Base-by-base conservation (phyloP, 768 basidiomycete genomes). In the Plicaturopsis crispa region DNA sequence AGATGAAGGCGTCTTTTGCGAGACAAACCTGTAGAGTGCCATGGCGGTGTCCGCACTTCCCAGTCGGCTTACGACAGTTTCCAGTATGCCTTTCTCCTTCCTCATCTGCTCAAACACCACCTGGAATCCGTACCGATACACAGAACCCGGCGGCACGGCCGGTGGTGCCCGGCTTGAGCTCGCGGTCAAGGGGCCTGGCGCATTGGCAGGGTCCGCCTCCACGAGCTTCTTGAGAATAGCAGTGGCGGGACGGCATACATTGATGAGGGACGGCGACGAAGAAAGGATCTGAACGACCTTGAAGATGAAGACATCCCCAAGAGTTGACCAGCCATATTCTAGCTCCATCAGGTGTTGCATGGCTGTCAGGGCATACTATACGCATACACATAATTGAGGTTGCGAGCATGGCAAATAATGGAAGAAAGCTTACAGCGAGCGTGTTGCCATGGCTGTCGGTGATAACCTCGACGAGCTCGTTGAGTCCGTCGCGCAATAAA, bases 271-370 rank as follows among this genome's bases (percentile, higher is more conserved):
- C 26, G 73, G 68, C 0, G 82, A 67, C 0, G 86, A 84, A 0
- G 86, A 78, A 18, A 89, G 67, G 47, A 86, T 82, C 50, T 80
- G 75, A 12, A 89, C 87, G 36, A 91, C 73, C 55, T 75, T 73
- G 49, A 77, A 69, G 38, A 91, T 85, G 59, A 94, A 92, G 5
- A 59, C 56, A 37, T 77, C 69, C 44, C 78, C 75, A 4, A 93
- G 70, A n/a, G 64, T 66, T 1, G 75, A 69, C 87, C 86, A 92
- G 32, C 88, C 89, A 44, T 84, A 78, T 33, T 87, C 80, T 17
- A 84, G 65, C 46, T 92, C 87, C 83, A 93, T 86, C 20, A 92
- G 56, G 53, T 87, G 86, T 59, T 91, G 86, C 74, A 91, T 78
- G 3, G 84, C 80, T 4, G 80, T 76, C 24, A 94, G 67, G 6